phyloP scores from a whole-genome alignment of 345 rosid genomes.

The Conringia planisiliqua region DNA sequence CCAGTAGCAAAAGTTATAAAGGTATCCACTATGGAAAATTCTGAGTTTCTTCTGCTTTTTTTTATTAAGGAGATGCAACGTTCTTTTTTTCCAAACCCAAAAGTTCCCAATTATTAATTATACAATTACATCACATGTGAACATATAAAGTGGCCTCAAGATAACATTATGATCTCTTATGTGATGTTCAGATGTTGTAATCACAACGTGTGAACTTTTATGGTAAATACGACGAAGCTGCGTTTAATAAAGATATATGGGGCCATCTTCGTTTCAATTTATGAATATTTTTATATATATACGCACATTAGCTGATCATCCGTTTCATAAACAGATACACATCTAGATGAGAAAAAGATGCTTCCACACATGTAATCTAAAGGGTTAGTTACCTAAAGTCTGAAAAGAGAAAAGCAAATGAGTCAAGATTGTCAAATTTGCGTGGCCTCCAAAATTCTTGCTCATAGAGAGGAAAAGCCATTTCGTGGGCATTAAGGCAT shows the following conservation, averaged over 20 bases:
- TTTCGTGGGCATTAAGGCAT: background rate
- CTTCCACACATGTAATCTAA: background rate
- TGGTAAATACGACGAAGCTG: background rate
- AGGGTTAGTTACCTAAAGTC: background rate
- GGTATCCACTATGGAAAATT: background rate
- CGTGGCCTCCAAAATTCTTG: constrained; percentile 7
- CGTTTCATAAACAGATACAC: background rate
- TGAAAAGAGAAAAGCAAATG: background rate
- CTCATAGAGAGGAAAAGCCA: background rate
- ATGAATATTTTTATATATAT: background rate
- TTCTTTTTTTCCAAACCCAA: background rate
- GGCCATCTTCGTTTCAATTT: background rate
- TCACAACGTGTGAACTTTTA: background rate
- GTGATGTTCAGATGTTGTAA: background rate
- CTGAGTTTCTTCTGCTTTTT: background rate
- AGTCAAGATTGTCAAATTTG: background rate
- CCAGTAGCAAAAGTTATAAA: background rate
- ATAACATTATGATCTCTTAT: background rate
- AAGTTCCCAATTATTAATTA: background rate
- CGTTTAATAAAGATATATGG: background rate
- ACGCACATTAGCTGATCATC: background rate
- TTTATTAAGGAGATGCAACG: background rate
- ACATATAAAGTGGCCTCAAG: background rate
- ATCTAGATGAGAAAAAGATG: background rate
- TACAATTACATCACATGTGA: background rate